These are phyloP conservation scores for Erythrophleum ivorense DNA, from an alignment of 331 rosid genomes.

Conservation along the genomic window DNA sequence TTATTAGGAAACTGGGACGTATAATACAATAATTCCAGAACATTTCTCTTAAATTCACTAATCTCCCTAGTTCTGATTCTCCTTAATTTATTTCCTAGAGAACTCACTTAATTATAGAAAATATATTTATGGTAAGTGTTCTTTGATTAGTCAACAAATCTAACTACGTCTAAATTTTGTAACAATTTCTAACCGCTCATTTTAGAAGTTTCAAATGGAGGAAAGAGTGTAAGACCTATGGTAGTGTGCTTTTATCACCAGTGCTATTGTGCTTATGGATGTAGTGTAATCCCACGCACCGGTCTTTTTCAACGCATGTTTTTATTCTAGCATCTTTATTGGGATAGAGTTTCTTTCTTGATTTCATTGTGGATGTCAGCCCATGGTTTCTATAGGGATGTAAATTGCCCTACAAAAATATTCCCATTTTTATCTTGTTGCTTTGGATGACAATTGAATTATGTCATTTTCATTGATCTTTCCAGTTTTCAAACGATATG, in stretches of 20 bases:
- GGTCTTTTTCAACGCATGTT: neutral
- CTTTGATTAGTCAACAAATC: neutral
- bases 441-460: constrained; percentile 37
- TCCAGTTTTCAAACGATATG: constrained; percentile 82
- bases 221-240: neutral
- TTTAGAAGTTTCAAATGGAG: neutral
- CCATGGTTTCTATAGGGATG: constrained; percentile 7
- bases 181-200: neutral
- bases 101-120: neutral
- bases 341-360: neutral
- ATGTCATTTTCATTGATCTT: constrained; percentile 36
- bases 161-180: neutral
- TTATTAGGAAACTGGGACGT: neutral
- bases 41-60: neutral
- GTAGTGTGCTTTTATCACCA: neutral
- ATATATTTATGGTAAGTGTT: neutral
- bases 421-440: constrained; percentile 26
- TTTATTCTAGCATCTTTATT: neutral
- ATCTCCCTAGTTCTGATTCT: neutral
- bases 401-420: neutral
- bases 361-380: neutral
- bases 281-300: neutral
- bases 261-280: constrained; percentile 12
- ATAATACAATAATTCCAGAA: neutral
- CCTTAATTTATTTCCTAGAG: neutral